phyloP scores from a whole-genome alignment of 345 rosid species.

The Arabis alpina region DNA sequence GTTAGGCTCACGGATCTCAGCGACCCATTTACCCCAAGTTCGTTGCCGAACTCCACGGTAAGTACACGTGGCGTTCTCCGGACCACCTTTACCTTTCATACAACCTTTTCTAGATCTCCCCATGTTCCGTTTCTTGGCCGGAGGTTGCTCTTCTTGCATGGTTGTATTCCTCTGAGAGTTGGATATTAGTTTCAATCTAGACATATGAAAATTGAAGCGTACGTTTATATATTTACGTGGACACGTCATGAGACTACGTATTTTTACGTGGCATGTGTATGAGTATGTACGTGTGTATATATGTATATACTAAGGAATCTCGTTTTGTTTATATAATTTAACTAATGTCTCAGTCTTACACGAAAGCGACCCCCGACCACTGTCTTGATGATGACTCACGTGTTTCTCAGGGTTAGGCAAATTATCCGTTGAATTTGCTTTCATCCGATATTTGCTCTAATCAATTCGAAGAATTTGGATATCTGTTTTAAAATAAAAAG shows the following conservation, averaged over 20 bases:
- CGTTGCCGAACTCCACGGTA: constrained; percentile 64
- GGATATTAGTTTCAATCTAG: background rate
- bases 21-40: constrained; percentile 73
- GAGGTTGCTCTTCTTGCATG: constrained; percentile 43
- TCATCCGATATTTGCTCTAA: too few relatives aligned
- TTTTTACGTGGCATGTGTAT: constrained; percentile 37
- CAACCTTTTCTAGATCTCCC: constrained; percentile 72
- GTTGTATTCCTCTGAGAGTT: constrained; percentile 26
- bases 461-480: too few relatives aligned
- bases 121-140: constrained; percentile 47
- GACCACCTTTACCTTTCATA: constrained; percentile 76
- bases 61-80: constrained; percentile 60
- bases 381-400: constrained; percentile 36
- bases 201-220: constrained; percentile 12
- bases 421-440: too few relatives aligned
- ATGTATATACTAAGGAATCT: constrained; percentile 35
- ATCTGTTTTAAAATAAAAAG: too few relatives aligned
- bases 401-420: background rate
- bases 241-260: constrained; percentile 36
- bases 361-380: constrained; percentile 42
- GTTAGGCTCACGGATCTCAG: constrained; percentile 62
- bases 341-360: constrained; percentile 23
- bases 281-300: constrained; percentile 28
- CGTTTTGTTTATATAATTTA: constrained; percentile 12
- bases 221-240: constrained; percentile 20